Evolutionary conservation across 176 grass and related monocot species (phyloP), one percentile per base, ranked within the genome.

Genomic region (Cocos nucifera): DNA sequence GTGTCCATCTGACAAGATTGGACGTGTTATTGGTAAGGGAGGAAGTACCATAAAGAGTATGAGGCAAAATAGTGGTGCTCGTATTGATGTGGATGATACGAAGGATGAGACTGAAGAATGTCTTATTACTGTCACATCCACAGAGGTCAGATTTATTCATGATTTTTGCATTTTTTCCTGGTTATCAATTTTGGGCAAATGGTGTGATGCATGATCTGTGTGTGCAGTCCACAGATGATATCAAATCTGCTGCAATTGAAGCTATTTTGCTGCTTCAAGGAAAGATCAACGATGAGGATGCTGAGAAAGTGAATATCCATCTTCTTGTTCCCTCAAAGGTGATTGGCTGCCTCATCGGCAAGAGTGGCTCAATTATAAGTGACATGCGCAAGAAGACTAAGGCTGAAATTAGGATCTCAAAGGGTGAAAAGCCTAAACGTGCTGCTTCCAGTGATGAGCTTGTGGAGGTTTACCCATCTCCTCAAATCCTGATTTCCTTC

Each of bases 341-440:
- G 49, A 77, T 98, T 57, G 94, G 94, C 49, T 98, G 94, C 67
- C 80, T 98, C 75, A 98, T 98, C 67, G 94, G 94, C 73, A 92
- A 88, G 75, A 79, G 84, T 53, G 94, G 94, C 49, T 89, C 79
- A 39, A 98, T 98, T 56, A 72, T 98, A 44, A 92, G 83, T 62
- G 88, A 98, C 63, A 98, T 98, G 79, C 84, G 88, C 54, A 92
- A 64, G 65, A 92, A 67, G 66, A 92, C 84, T 27, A 92, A 81
- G 64, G 87, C 88, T 60, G 75, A 73, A 60, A 98, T 98, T 76
- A 67, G 73, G 39, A 98, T 98, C 66, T 88, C 94, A 17, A 98
- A 83, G 71, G 94, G 83, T 8, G 79, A 83, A 64, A 95, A 88
- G 54, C 87, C 94, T 23, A 82, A 71, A 64, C 75, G 74, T 57